Base-by-base conservation (phyloP, 306 rosid species). In the Gastrolobium bilobum region DNA sequence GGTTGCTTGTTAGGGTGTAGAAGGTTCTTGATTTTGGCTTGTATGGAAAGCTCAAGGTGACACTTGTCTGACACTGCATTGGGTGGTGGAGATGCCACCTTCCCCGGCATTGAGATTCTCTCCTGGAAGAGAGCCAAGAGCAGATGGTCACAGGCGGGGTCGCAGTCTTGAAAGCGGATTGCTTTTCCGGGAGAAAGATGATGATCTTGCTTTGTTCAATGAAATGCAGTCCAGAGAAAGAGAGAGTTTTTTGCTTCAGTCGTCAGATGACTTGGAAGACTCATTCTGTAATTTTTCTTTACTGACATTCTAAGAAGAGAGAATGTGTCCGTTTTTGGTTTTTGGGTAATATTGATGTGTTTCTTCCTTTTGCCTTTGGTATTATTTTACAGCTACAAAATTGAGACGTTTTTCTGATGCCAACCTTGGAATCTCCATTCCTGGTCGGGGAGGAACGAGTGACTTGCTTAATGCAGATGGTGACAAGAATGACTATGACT, bases 401-500 rank as follows among this genome's bases (percentile, higher is more conserved):
- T 62, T 90, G 87, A 87, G 86, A 83, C 89, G 89, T 69, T 89
- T 92, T 72, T 86, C 97, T 0, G 97, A 82, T 83, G 71, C 82
- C 64, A 90, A 87, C 73, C 86, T 86, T 48, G 97, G 92, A 70
- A 86, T 92, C 71, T 69, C 90, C 65, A 73, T 90, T 89, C 96
- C 94, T 4, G 81, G 33, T 11, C 89, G 91, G 39, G 92, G 97
- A 62, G 89, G 88, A 90, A 88, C 83, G 53, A 89, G 92, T 70
- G 90, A 89, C 53, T 84, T 92, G 78, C 93, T 92, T 69, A 86
- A 83, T 87, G 87, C 58, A 4, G 93, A 90, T 26, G 92, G 86
- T 54, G 96, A 90, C 58, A 92, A 90, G 84, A 89, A 90, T 77
- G 97, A 92, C 84, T 92, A 90, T 13, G 96, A 92, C 59, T 92